Evolutionary conservation across 2,329 filamentous ascomycete species (phyloP), one percentile per base, ranked within the genome.

Genomic region (Nothophoma quercina): DNA sequence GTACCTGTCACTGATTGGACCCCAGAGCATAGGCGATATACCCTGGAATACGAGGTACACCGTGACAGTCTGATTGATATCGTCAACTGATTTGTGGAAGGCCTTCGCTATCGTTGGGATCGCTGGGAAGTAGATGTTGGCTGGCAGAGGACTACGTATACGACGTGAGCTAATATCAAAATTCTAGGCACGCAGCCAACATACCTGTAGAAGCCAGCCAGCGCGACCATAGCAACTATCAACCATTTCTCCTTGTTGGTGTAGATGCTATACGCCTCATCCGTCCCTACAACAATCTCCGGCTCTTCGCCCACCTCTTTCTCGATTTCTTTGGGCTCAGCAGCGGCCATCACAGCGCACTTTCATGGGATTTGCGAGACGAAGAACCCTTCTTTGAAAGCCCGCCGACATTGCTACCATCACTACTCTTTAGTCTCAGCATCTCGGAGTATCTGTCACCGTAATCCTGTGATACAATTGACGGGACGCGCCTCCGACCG

Each of bases 51-150:
- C 59, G 12, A 82, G 64, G 52, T 82, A 83, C 3, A 76, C 77
- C 1, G 80, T 83, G 12, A 83, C 70, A 0, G 81, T 82, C 51
- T 83, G 67, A 56, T 83, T 81, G 58, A 82, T 76, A 39, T 72
- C 66, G 6, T 76, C 72, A 12, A 64, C 67, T 1, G 78, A 75
- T 9, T 79, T 74, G 21, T 73, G 49, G 33, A 81, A 69, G 22
- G 76, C 74, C 4, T 56, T 50, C 0, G 67, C 70, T 64, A 63
- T 69, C 62, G 49, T 69, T 16, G 64, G 64, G 35, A 75, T 62
- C 1, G 71, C 70, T 10, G 73, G 74, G 42, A 72, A 72, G 62
- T 76, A 77, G 22, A 77, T 77, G 39, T 68, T 70, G 19, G 65
- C 78, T 18, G 78, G 75, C 9, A 80, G 74, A 5, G 76, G 67